Evolutionary conservation across 805 yeast species (phyloP).

Genomic region (Candida broadrunensis): DNA sequence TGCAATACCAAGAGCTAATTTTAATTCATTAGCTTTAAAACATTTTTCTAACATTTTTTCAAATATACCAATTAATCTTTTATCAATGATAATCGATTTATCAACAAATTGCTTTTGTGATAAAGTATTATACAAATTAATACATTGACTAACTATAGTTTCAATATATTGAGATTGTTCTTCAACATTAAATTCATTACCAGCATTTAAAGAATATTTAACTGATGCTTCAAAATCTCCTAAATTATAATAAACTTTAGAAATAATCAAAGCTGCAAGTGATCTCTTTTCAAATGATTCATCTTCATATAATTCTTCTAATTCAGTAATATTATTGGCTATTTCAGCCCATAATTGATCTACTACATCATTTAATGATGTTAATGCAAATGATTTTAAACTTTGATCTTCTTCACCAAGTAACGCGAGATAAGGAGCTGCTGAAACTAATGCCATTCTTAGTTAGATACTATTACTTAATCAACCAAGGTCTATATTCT

Average conservation of each 20-base stretch:
- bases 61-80: constrained; percentile 65
- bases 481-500: too few species aligned
- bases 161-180: constrained; percentile 85
- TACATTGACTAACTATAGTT: constrained; percentile 91
- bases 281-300: constrained; percentile 67
- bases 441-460: constrained; percentile 66
- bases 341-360: constrained; percentile 97
- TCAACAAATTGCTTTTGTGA: constrained; percentile 46
- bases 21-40: constrained; percentile 63
- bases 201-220: constrained; percentile 83
- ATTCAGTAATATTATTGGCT: constrained; percentile 81
- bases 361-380: constrained; percentile 75
- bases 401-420: constrained; percentile 76
- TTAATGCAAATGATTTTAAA: constrained; percentile 80
- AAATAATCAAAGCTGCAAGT: constrained; percentile 87
- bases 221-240: constrained; percentile 94
- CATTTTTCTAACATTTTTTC: constrained; percentile 87
- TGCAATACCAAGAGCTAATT: constrained; percentile 86
- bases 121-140: constrained; percentile 70
- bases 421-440: constrained; percentile 89
- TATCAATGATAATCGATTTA: constrained; percentile 42
- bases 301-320: constrained; percentile 91
- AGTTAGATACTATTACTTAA: too few species aligned
- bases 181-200: constrained; percentile 68
- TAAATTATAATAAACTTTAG: constrained; percentile 85